Percentiles rank a stretch among this genome's conserved stretches.
phyloP scores from a whole-genome alignment of 2,329 filamentous ascomycete genomes.

The Pseudovirgaria hyperparasitica region DNA sequence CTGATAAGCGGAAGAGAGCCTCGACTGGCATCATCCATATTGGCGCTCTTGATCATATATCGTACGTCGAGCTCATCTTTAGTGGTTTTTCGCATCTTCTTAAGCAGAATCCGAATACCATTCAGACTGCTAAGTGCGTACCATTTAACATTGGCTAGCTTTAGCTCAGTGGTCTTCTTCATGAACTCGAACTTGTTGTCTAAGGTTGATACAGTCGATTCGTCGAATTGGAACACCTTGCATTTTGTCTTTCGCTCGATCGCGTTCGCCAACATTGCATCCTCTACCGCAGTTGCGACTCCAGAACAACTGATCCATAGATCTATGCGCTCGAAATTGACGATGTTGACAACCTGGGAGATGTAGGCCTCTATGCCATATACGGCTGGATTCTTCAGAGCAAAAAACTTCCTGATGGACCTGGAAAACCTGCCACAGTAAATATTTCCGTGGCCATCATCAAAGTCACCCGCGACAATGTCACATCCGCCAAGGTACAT shows the following conservation, averaged over 20 bases:
- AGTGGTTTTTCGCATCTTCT: too few relatives aligned
- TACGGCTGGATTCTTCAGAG: constrained; percentile 24
- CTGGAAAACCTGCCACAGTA: constrained; percentile 41
- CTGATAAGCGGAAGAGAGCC: constrained; percentile 54
- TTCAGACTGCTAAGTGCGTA: background rate
- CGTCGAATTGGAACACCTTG: constrained; percentile 50
- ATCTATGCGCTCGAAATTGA: constrained; percentile 48
- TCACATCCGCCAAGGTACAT: constrained; percentile 52
- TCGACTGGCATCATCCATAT: constrained; percentile 46
- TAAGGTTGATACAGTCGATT: constrained; percentile 42
- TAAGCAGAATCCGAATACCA: too few relatives aligned
- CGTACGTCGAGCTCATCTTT: constrained; percentile 23
- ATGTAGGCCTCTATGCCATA: constrained; percentile 39
- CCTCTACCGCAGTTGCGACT: constrained; percentile 52
- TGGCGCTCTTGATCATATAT: constrained; percentile 56
- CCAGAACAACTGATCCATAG: constrained; percentile 65
- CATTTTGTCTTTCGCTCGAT: constrained; percentile 39
- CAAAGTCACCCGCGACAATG: constrained; percentile 59
- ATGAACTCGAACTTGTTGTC: constrained; percentile 57
- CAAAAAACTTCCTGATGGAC: constrained; percentile 43
- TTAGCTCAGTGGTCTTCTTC: constrained; percentile 40
- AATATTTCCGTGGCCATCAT: constrained; percentile 21
- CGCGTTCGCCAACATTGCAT: constrained; percentile 53
- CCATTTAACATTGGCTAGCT: constrained; percentile 39
- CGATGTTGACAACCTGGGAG: constrained; percentile 42